Evolutionary conservation across 2,329 filamentous ascomycete species (phyloP).

Genomic region (Didymella lethalis): DNA sequence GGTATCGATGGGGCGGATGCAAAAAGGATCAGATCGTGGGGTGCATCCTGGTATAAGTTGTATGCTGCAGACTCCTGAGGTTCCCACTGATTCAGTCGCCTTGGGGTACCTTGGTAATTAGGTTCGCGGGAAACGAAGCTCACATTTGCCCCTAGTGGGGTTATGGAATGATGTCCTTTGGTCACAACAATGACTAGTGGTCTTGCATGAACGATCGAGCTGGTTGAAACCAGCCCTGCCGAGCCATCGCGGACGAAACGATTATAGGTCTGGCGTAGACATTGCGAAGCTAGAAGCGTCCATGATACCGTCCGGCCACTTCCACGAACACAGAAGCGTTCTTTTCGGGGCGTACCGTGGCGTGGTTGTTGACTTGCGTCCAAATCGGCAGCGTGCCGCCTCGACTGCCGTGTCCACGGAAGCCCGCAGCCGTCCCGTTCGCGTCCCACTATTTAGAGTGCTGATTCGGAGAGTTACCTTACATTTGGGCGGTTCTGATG

Average conservation of each 20-base stretch:
- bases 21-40: constrained; percentile 7
- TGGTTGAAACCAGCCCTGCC: constrained; percentile 13
- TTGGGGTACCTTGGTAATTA: not conserved
- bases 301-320: not conserved
- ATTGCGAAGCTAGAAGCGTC: not conserved
- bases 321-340: not conserved
- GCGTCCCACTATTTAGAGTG: constrained; percentile 1
- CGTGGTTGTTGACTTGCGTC: not conserved
- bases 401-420: constrained; percentile 1
- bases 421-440: constrained; percentile 5
- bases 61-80: constrained; percentile 7
- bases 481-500: not conserved
- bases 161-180: constrained; percentile 6
- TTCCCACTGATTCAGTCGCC: not conserved
- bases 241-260: constrained; percentile 11
- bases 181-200: constrained; percentile 8
- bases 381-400: constrained; percentile 1
- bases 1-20: not conserved
- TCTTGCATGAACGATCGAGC: constrained; percentile 8
- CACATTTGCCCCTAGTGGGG: not conserved
- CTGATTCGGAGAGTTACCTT: not conserved
- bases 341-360: constrained; percentile 6
- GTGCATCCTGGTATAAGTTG: constrained; percentile 6
- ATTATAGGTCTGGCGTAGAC: constrained; percentile 1
- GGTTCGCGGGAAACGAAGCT: constrained; percentile 1